Evolutionary conservation across 306 rosid genomes (phyloP), one percentile per base, ranked within the genome.

Genomic region (Ammopiptanthus mongolicus): DNA sequence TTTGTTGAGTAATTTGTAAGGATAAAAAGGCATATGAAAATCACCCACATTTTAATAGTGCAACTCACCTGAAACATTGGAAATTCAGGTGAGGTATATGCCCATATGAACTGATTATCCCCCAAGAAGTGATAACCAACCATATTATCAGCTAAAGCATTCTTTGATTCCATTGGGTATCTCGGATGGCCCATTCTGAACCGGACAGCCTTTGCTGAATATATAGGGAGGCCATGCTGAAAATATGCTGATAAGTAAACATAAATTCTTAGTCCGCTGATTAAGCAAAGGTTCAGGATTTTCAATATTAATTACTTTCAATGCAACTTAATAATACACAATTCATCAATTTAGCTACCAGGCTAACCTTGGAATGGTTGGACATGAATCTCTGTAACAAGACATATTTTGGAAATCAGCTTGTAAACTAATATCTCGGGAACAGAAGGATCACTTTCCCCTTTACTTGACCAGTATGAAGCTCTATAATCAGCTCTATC

Each of bases 391-490:
- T 91, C 96, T 0, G 84, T 80, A 61, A 91, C 81, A 76, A 87
- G 65, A 73, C 90, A 88, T 29, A 88, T 12, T 55, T 80, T 82
- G 50, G 93, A 31, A 74, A 12, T 18, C 72, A 91, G 78, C 76
- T 71, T 72, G 72, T 91, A 91, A 2, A 83, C 69, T 55, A 91
- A 78, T 62, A 66, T 80, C 83, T 91, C 96, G 0, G 85, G 91
- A 81, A 56, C 64, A 78, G 76, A 52, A 61, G 93, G 85, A 78
- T 90, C 84, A 9, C 65, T 80, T 64, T 84, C 73, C 70, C 96
- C 96, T 74, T 73, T 44, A 76, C 96, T 90, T 13, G 96, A 90
- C 96, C 96, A 90, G 83, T 90, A 90, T 10, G 84, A 88, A 13
- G 86, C 80, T 21, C 61, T 19, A 68, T n/a, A 0, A 9, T 13